Evolutionary conservation across 2,329 filamentous ascomycete species (phyloP), one percentile per base, ranked within the genome.

Genomic region (Chalaropsis thielavioides): DNA sequence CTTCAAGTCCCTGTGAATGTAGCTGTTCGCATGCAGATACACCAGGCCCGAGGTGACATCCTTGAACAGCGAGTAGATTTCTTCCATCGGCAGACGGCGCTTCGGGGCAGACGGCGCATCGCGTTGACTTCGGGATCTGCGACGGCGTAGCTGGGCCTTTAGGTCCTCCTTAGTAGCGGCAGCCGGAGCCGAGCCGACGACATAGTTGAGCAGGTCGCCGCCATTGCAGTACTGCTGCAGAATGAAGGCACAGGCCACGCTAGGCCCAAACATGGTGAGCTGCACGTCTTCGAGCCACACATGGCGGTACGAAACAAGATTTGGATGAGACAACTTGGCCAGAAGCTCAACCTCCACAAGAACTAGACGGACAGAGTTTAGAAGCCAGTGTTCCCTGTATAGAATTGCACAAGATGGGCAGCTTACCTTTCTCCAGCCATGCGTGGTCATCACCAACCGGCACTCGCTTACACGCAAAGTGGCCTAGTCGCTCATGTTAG

Each of bases 151-250:
- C 63, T 89, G 88, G 6, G 91, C 90, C 73, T 97, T 97, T 70
- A 97, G 79, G 70, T 94, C 85, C 71, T 97, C 89, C 66, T 89
- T 89, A 7, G 89, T 90, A 0, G 80, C 79, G 61, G 84, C 80
- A 62, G 83, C 81, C 0, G 84, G 79, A 27, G 78, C 76, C 5
- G 85, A 82, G 6, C 87, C 86, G n/a, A 92, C 79, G 17, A 99
- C 84, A 72, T 95, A 95, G 68, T 88, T 85, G 67, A 96, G 87
- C 19, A 99, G 79, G 72, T 99, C 94, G 17, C 94, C 94, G 1
- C 86, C 82, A 72, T 99, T 97, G 77, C 95, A 99, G 71, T 96
- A 99, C 72, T 99, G 92, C 73, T 99, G 94, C 7, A 99, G 80
- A 66, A 99, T 99, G 73, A 96, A 99, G 3, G 92, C 91, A 71